Base-by-base conservation (phyloP, 495 filamentous ascomycete species). In the Podospora comata region DNA sequence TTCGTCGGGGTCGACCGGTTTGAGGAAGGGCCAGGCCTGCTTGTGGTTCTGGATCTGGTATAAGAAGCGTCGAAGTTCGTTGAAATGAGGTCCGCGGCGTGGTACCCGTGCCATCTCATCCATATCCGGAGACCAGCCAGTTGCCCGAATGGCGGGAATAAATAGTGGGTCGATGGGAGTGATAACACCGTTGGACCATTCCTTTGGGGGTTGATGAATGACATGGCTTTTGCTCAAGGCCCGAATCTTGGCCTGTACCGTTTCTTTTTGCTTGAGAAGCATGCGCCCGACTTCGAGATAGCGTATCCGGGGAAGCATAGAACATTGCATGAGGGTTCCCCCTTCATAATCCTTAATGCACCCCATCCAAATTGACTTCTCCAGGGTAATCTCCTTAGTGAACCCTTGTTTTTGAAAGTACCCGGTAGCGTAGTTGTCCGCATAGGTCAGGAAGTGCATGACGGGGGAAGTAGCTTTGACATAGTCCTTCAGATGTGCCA, bases 321-420 rank as follows among this genome's bases (percentile, higher is more conserved):
- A 91, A 77, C 94, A 98, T 77, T 96, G 94, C 94, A 98, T 98
- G 67, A 98, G 94, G 0, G 94, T 98, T 23, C 94, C 94, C 19
- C 94, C 94, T 80, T 98, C 94, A 76, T 98, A 98, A 77, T 98
- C 94, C 79, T 98, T 98, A 76, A 98, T 98, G 74, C 96, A 98
- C 26, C 94, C 94, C 94, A 97, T 97, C 94, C 94, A 97, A 28
- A 91, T 86, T 5, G 89, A 85, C 73, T 87, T 90, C 30, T 94
- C 92, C 1, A 98, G 85, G 0, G 92, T 96, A 73, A 98, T 96
- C 67, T 98, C 93, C 74, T 98, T 97, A 0, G 94, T 96, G 72
- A 97, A 98, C 0, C 94, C 94, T 77, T 98, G 94, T 76, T 98
- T 98, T 75, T 97, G 94, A 82, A 98, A 98, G 74, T 97, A 98